Conservation (phyloP, 352 stramenopile genomes). For the Phytophthora ramorum region DNA sequence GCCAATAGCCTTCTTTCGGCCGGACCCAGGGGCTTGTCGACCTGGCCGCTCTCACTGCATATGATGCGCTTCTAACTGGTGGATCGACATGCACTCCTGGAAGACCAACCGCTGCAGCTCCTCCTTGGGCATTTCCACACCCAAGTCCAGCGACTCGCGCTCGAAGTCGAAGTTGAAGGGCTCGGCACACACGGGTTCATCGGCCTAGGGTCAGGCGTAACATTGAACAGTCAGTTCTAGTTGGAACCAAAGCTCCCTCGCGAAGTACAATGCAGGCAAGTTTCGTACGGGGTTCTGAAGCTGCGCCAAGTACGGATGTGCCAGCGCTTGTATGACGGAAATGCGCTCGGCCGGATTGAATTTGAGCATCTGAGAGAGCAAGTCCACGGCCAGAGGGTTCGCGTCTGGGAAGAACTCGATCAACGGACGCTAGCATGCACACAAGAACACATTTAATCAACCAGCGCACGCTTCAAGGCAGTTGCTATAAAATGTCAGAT, state of each 20-base stretch:
- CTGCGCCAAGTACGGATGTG: conserved; percentile 90
- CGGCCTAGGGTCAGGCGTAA: conserved; percentile 45
- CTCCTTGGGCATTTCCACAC: conserved; percentile 87
- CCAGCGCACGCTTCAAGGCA: background rate
- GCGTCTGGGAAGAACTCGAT: conserved; percentile 89
- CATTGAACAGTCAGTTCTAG: background rate
- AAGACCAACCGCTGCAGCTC: conserved; percentile 86
- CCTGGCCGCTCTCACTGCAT: conserved; percentile 49
- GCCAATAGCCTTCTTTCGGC: conserved; percentile 15
- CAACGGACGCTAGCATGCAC: conserved; percentile 55
- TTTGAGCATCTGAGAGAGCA: conserved; percentile 92
- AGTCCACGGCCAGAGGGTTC: conserved; percentile 82
- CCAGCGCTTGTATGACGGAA: conserved; percentile 91
- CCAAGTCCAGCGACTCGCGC: conserved; percentile 79
- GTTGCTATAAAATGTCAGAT: background rate
- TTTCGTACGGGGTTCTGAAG: conserved; percentile 89
- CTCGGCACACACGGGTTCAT: conserved; percentile 86
- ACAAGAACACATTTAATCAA: background rate
- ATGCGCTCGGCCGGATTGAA: conserved; percentile 96
- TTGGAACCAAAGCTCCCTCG: background rate
- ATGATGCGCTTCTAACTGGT: conserved; percentile 72
- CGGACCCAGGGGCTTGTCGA: background rate
- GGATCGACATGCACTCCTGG: conserved; percentile 78
- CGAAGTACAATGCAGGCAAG: background rate
- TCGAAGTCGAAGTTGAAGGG: conserved; percentile 91